Evolutionary conservation across 805 yeast genomes (phyloP), one percentile per base, ranked within the genome.

Genomic region (Groenewaldozyma salmanticensis): DNA sequence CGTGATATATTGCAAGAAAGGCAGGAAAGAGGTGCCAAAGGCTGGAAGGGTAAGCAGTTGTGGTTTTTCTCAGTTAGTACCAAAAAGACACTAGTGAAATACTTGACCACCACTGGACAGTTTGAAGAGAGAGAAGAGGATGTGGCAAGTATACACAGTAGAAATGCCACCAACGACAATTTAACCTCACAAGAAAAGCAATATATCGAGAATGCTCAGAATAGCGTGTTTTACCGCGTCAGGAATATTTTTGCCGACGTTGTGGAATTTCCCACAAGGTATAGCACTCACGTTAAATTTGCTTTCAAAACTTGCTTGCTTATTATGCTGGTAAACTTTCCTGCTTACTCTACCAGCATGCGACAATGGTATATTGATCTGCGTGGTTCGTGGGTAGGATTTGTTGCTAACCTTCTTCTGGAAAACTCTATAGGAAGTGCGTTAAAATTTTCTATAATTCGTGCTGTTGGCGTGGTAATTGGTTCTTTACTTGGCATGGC

Each of bases 391-490:
- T 72, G 77, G 77, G 65, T 70, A 4, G 77, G 76, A 21, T 72
- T 72, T 58, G 73, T 71, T 4, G 71, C 74, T 15, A 67, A 68
- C 24, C 51, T 72, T 35, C 70, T 69, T 19, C 42, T 71, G 21
- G 77, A 72, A 45, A 71, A 74, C 0, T 68, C 73, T 4, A 64
- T 72, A 13, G 77, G 77, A 11, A 70, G 66, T 15, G 70, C 77
- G 1, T 64, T 70, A 37, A 68, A 65, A 60, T 69, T 68, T 3
- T 67, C 68, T 45, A 62, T 71, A 37, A 47, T 70, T 1, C 63
- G 77, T 50, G 66, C 66, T 7, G 65, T 70, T 15, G 76, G 77
- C 18, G 68, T 71, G 6, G 49, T 67, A 2, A 37, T 56, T 9
- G 77, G 77, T 17, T 63, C 76, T 2, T 63, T 70, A 0, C 71